Conservation (phyloP, 2,329 filamentous ascomycete species). For the Aspergillus pseudoglaucus region DNA sequence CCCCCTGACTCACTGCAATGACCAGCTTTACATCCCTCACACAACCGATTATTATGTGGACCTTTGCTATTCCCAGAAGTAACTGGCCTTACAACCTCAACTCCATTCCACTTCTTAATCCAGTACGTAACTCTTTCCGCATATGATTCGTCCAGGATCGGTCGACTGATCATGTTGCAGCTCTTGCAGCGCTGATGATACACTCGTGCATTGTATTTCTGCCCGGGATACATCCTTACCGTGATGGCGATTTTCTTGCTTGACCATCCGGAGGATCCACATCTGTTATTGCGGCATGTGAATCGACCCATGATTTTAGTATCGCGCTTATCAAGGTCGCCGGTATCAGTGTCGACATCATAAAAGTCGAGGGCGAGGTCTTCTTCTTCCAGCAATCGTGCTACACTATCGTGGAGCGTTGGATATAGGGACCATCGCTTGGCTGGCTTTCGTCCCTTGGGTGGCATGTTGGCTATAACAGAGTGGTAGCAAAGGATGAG, state of each 20-base stretch:
- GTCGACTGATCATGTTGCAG: slow-evolving; percentile 30
- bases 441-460: slow-evolving; percentile 12
- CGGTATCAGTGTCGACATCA: slow-evolving; percentile 18
- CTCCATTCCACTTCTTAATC: slow-evolving; percentile 37
- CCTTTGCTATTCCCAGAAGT: slow-evolving; percentile 12
- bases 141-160: slow-evolving; percentile 34
- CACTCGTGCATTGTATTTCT: slow-evolving; percentile 40
- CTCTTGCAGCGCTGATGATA: slow-evolving; percentile 38
- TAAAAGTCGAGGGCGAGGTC: slow-evolving; percentile 28
- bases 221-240: slow-evolving; percentile 34
- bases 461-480: slow-evolving; percentile 4
- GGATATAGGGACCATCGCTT: slow-evolving; percentile 31
- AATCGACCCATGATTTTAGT: slow-evolving; percentile 41
- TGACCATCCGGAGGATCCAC: slow-evolving; percentile 28
- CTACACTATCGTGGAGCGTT: slow-evolving; percentile 25
- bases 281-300: slow-evolving; percentile 28
- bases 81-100: slow-evolving; percentile 18
- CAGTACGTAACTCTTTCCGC: slow-evolving; percentile 39
- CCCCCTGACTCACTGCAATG: slow-evolving; percentile 11
- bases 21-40: slow-evolving; percentile 29
- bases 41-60: slow-evolving; percentile 21
- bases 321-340: slow-evolving; percentile 24
- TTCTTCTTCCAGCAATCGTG: slow-evolving; percentile 21
- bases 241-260: slow-evolving; percentile 39
- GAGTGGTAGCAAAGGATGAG: neutral